Evolutionary conservation across 495 filamentous ascomycete species (phyloP), one percentile per base, ranked within the genome.

Genomic region (Xylaria palmicola): DNA sequence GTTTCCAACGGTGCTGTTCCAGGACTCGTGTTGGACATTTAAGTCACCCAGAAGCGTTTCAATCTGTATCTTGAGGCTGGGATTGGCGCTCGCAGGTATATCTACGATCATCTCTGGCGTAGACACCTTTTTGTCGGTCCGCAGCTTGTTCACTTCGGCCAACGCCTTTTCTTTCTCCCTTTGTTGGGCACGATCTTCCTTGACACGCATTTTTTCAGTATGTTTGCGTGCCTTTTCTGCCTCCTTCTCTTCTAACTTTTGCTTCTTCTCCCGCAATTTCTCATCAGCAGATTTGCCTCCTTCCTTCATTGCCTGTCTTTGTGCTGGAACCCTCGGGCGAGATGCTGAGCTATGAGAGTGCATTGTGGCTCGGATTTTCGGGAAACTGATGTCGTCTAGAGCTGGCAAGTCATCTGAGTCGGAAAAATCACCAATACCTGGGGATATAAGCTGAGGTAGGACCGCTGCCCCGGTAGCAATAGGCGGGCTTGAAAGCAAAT

Each of bases 51-150:
- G 77, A 24, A 85, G 79, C 19, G 83, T 83, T 22, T 83, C 80
- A 6, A 90, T 71, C 6, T 83, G 80, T 13, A 78, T 69, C 59
- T 89, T 81, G 55, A 86, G 81, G 45, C 82, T 76, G 8, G 76
- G 57, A 9, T 81, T 70, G 13, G 94, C 71, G 9, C 78, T 78
- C 7, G 67, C 73, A 1, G 90, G 82, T 20, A 96, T 75, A 71
- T 92, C 88, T 4, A 91, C 79, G n/a, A 96, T 89, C 90, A 96
- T 94, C 73, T 96, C 91, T 1, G 81, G 83, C 0, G 83, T 83
- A 0, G 90, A 87, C 15, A 87, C 80, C 65, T 91, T 94, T 74
- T 89, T 92, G 72, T 90, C 86, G 0, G 84, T 88, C 51, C 85
- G 87, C 3, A 88, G 75, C 67, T 86, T 91, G 73, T 96, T 94